Base-by-base conservation (phyloP, 148 eudicot genomes). In the Rhododendron simsii region DNA sequence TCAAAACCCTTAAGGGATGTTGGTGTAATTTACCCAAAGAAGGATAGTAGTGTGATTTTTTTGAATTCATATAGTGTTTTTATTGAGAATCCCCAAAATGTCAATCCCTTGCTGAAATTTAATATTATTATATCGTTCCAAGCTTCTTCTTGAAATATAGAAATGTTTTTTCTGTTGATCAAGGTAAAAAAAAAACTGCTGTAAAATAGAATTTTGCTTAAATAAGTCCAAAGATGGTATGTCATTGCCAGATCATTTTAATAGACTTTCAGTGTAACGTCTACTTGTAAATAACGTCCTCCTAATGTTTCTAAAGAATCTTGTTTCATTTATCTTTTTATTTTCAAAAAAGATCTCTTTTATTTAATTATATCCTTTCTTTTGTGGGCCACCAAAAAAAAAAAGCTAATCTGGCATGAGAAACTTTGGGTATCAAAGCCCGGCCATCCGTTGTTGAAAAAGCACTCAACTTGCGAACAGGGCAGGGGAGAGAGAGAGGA, bases 401-500 rank as follows among this genome's bases (percentile, higher is more conserved):
- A 21, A 71, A 1, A 28, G 76, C 76, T 13, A 71, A 71, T 71
- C 76, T 71, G 76, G 76, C 76, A 71, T 71, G 39, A 71, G 18
- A 30, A 71, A 30, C 75, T 69, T 69, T 69, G 26, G 39, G 20
- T 20, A 71, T 71, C 76, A 71, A 71, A 71, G 75, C 20, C 76
- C 37, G 14, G 76, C 76, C 76, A 13, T 13, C 76, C 76, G 20
- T 71, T 71, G 76, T 71, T 35, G 78, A 30, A 37, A 75, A 75
- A 86, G 87, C 87, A 81, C 86, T 67, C 69, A 26, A 84, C 85
- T 71, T 79, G 84, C 20, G 5, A 12, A 71, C 47, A 44, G 28
- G 51, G 81, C 2, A 20, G 12, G 13, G 10, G 18, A 35, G 55
- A 44, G 39, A 37, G 71, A 63, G 71, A 21, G 20, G n/a, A n/a